Percentiles rank a stretch among this genome's conserved stretches.
phyloP scores from a whole-genome alignment of 495 filamentous ascomycete species.

The Aspergillus hancockii region DNA sequence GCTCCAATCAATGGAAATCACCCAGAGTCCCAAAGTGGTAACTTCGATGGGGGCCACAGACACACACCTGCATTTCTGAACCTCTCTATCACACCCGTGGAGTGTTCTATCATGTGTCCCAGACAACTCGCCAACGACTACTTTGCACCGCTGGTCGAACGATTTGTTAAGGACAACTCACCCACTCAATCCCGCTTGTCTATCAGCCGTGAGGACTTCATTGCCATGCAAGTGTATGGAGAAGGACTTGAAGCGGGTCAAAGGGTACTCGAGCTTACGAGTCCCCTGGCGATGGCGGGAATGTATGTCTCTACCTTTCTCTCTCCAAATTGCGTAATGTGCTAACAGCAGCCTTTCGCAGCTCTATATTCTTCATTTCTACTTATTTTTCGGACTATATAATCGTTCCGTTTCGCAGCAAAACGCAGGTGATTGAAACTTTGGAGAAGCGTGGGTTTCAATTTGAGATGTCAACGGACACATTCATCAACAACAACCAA shows the following conservation, averaged over 20 bases:
- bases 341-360: constrained; percentile 26
- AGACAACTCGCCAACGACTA: constrained; percentile 67
- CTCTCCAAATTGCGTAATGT: background rate
- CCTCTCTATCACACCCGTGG: constrained; percentile 86
- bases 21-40: constrained; percentile 33
- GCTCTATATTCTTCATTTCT: constrained; percentile 96
- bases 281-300: constrained; percentile 84
- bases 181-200: constrained; percentile 54
- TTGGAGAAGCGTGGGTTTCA: constrained; percentile 81
- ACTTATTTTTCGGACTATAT: constrained; percentile 99
- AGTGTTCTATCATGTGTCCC: constrained; percentile 91
- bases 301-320: constrained; percentile 58
- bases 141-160: constrained; percentile 69
- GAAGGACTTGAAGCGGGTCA: constrained; percentile 92
- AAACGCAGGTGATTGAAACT: constrained; percentile 69
- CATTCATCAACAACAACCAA: constrained; percentile 59
- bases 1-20: constrained; percentile 31
- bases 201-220: constrained; percentile 80
- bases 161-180: constrained; percentile 31
- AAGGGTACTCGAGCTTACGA: constrained; percentile 87
- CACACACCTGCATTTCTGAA: constrained; percentile 81
- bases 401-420: constrained; percentile 76
- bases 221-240: constrained; percentile 84
- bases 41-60: constrained; percentile 30
- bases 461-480: constrained; percentile 71